Evolutionary conservation across 768 basidiomycete species (phyloP).

Genomic region (Clitopilus hobsonii): DNA sequence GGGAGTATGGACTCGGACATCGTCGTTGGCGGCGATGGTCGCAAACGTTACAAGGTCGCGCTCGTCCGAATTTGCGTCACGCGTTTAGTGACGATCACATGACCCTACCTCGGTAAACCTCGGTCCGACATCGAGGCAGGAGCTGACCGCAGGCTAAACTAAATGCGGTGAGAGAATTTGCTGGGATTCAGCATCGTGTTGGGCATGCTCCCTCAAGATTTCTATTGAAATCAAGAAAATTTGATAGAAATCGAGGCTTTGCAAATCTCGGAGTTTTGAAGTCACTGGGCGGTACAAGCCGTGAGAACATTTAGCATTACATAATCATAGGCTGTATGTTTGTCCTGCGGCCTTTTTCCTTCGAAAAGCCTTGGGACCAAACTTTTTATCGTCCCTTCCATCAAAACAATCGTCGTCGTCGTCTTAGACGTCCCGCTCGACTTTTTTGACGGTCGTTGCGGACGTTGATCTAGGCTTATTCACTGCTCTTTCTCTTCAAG

Average conservation of each 20-base stretch:
- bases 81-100: slow-evolving; percentile 13
- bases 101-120: slow-evolving; percentile 5
- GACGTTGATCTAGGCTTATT: slow-evolving; percentile 1
- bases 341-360: slow-evolving; percentile 4
- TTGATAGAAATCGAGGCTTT: background rate
- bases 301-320: background rate
- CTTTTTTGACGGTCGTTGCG: slow-evolving; percentile 3
- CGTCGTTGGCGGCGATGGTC: background rate
- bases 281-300: background rate
- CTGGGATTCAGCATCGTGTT: background rate
- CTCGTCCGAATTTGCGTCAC: slow-evolving; percentile 2
- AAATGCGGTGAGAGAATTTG: background rate
- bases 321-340: background rate
- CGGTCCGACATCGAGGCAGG: slow-evolving; percentile 1
- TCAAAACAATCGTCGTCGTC: slow-evolving; percentile 9
- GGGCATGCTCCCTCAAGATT: background rate
- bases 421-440: slow-evolving; percentile 11
- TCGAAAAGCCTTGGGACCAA: slow-evolving; percentile 3
- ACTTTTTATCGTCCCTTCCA: slow-evolving; percentile 8
- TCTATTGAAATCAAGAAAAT: background rate
- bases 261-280: background rate
- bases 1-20: slow-evolving; percentile 37
- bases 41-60: slow-evolving; percentile 5
- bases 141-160: background rate
- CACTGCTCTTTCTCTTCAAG: slow-evolving; percentile 1